phyloP scores from a whole-genome alignment of 2,329 filamentous ascomycete species.

The Calonectria crousiana region DNA sequence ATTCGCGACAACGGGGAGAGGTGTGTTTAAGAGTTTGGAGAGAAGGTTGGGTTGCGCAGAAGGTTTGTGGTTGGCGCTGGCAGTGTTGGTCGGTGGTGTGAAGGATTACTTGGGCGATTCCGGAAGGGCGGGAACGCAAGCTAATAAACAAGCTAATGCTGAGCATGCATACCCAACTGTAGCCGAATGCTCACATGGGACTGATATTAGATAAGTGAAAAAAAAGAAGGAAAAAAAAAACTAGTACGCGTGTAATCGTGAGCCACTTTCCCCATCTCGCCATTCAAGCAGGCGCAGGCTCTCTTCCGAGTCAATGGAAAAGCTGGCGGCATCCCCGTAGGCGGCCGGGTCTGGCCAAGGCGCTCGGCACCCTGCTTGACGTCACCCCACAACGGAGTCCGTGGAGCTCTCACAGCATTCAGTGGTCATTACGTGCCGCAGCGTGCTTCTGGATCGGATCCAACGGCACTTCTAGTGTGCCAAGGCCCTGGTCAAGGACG shows the following conservation, averaged over 20 bases:
- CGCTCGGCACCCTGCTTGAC: conserved; percentile 30
- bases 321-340: conserved; percentile 2
- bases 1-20: conserved; percentile 16
- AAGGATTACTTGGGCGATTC: background rate
- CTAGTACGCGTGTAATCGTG: background rate
- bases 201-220: background rate
- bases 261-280: conserved; percentile 25
- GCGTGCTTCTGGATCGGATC: conserved; percentile 14
- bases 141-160: conserved; percentile 1
- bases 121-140: background rate
- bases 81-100: conserved; percentile 30
- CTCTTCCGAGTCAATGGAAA: background rate
- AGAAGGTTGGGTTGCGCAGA: background rate
- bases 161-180: background rate
- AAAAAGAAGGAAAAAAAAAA: background rate
- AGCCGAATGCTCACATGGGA: background rate
- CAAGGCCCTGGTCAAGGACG: conserved; percentile 10
- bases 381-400: conserved; percentile 28
- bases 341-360: conserved; percentile 1
- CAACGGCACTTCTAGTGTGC: conserved; percentile 26
- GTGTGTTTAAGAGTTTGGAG: conserved; percentile 3
- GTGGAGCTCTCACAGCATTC: background rate
- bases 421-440: background rate
- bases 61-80: conserved; percentile 14
- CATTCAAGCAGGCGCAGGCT: conserved; percentile 19